Evolutionary conservation across 495 filamentous ascomycete genomes (phyloP), one percentile per base, ranked within the genome.

Genomic region (Evansstolkia leycettana): DNA sequence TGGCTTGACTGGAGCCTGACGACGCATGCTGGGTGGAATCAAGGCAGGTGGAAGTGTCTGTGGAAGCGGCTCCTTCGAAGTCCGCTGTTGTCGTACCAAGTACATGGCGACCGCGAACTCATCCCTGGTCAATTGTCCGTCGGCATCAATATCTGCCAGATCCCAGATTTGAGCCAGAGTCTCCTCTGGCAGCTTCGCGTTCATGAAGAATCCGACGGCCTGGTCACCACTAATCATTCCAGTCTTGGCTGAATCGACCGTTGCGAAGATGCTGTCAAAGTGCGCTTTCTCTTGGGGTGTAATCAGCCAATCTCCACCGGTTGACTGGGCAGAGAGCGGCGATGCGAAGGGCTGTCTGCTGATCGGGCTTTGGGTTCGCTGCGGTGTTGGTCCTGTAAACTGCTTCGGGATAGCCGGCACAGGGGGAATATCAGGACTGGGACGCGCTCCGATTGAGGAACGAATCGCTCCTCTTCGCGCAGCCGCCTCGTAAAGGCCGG

Each of bases 21-120:
- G 70, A 31, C 89, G 82, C 80, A 95, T 79, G 50, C 75, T 85
- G 14, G 90, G 92, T 14, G 90, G 90, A 30, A 95, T 75, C 17
- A 98, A 64, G 28, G 78, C 85, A 1, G 76, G 68, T 11, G 92
- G 86, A 19, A 98, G 64, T 6, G 70, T 60, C 11, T 83, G 64
- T 1, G 89, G 89, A 3, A 96, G 52, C 17, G 67, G 53, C 33
- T 76, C 76, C 24, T 75, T 76, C 39, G 78, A 83, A 38, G 65
- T 75, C 15, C 86, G 73, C 54, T 94, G 87, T 51, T 90, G 78
- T 38, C 84, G 73, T 43, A 98, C 94, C 23, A 98, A 69, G 51
- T 93, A 88, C 90, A 98, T 96, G 31, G 92, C 90, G 33, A 98
- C 87, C 0, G 90, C 89, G 50, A 98, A 98, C 48, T 92, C 88